Evolutionary conservation across 306 rosid genomes (phyloP).

Genomic region (Dicorynia guianensis): DNA sequence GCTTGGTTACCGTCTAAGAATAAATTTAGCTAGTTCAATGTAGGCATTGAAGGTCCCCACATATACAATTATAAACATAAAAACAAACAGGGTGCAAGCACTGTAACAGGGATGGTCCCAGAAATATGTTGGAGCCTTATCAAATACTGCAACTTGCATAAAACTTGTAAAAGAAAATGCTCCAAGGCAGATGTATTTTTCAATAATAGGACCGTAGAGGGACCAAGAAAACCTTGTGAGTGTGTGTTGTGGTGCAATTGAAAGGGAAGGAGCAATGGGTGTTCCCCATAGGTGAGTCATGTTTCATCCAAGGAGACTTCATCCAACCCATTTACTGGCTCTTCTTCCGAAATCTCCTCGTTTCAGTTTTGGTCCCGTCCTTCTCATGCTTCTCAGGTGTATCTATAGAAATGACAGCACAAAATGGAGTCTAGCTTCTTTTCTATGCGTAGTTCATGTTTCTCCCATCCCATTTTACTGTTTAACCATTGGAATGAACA

Average conservation of each 20-base stretch:
- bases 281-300: conserved; percentile 62
- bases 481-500: too few relatives aligned
- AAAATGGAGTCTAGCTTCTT: neutral
- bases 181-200: conserved; percentile 45
- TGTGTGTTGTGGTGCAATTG: conserved; percentile 42
- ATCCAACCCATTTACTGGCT: conserved; percentile 15
- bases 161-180: conserved; percentile 29
- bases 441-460: neutral
- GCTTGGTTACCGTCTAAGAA: neutral
- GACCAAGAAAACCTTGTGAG: conserved; percentile 45
- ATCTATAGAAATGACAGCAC: conserved; percentile 27
- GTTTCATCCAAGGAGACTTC: conserved; percentile 71
- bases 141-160: conserved; percentile 37
- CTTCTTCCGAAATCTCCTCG: conserved; percentile 31
- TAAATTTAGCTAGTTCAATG: neutral
- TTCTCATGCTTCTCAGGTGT: conserved; percentile 34
- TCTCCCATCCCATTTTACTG: too few relatives aligned
- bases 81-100: conserved; percentile 25
- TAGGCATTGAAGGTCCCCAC: conserved; percentile 29
- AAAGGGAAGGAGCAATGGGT: conserved; percentile 41
- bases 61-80: conserved; percentile 5
- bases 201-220: conserved; percentile 41
- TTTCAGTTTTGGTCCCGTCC: conserved; percentile 32
- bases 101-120: conserved; percentile 51
- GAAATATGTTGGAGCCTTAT: conserved; percentile 37